A percentile compares a stretch with the other conserved stretches of the same genome.
Conservation (phyloP, 148 eudicot species). For the Rhododendron williamsianum region DNA sequence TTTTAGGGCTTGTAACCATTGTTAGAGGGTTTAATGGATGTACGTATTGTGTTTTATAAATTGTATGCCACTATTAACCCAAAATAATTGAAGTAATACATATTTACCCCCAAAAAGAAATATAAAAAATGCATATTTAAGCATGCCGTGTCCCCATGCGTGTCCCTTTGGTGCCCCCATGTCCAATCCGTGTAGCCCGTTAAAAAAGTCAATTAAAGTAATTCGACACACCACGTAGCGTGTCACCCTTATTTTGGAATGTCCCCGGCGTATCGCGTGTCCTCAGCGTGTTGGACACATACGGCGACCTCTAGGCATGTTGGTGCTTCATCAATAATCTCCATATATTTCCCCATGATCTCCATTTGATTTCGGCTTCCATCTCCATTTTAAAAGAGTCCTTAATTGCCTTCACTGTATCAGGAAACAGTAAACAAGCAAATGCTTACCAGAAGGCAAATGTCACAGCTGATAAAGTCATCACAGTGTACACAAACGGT, state of each 20-base stretch:
- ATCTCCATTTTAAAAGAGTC: background rate
- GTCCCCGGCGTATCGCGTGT: background rate
- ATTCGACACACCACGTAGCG: background rate
- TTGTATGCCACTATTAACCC: background rate
- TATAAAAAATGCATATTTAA: background rate
- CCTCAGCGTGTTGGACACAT: background rate
- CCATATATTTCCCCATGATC: background rate
- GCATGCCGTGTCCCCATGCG: background rate
- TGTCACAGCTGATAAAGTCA: conserved; percentile 79
- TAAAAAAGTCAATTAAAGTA: background rate
- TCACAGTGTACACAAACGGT: conserved; percentile 85
- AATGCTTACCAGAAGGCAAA: conserved; percentile 78
- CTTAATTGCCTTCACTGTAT: background rate
- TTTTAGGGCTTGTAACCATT: background rate
- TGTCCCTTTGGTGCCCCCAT: background rate
- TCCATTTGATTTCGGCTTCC: background rate
- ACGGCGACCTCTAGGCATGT: background rate
- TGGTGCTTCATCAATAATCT: background rate
- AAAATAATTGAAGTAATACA: background rate
- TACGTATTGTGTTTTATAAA: no score
- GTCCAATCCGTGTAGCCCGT: background rate
- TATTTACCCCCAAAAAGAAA: background rate
- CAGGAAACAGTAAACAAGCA: conserved; percentile 5
- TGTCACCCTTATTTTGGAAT: background rate
- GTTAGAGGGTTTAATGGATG: background rate